Percentiles rank a stretch among this genome's conserved stretches.
phyloP scores from a whole-genome alignment of 129 eudicot species.

The Erigeron canadensis region DNA sequence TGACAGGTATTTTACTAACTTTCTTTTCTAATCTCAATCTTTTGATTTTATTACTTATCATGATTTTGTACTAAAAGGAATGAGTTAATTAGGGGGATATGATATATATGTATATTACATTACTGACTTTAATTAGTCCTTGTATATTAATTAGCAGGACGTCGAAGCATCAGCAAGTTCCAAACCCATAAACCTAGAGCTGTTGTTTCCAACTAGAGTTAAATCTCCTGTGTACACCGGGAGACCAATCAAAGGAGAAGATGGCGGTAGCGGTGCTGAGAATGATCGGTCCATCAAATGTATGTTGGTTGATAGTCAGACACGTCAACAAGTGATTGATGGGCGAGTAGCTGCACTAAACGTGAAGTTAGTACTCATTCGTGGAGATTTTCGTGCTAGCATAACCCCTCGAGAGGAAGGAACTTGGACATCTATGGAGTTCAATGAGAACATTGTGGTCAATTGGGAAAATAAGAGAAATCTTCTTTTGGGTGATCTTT shows the following conservation, averaged over 20 bases:
- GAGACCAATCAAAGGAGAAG: neutral
- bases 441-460: conserved; percentile 19
- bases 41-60: too few relatives aligned
- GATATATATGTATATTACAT: too few relatives aligned
- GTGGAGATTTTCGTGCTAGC: neutral
- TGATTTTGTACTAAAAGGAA: too few relatives aligned
- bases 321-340: neutral
- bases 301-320: conserved; percentile 12
- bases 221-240: conserved; percentile 13
- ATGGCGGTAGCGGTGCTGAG: neutral
- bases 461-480: conserved; percentile 23
- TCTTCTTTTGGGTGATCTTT: conserved; percentile 19
- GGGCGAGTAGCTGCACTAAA: conserved; percentile 8
- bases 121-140: neutral
- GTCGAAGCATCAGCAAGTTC: conserved; percentile 22
- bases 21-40: too few relatives aligned
- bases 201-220: conserved; percentile 1
- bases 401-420: neutral
- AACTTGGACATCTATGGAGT: neutral
- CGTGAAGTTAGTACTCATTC: conserved; percentile 31
- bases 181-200: conserved; percentile 16
- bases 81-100: too few relatives aligned
- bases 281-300: conserved; percentile 1
- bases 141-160: neutral
- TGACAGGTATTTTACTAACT: too few relatives aligned